Conservation (phyloP, 2,329 filamentous ascomycete genomes). For the Sporothrix brasiliensis region DNA sequence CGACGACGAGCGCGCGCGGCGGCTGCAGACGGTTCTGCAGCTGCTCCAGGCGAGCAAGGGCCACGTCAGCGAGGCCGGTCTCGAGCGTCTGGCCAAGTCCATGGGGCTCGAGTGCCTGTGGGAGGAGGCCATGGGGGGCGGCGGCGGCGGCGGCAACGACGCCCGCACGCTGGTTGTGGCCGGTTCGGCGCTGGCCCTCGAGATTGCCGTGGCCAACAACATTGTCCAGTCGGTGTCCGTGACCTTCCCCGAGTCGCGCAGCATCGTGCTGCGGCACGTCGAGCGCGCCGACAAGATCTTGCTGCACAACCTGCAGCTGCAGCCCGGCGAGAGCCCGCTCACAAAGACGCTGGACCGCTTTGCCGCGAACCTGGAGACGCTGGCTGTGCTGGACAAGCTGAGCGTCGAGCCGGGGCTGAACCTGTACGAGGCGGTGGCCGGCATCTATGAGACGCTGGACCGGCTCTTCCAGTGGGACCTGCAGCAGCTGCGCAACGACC, state of each 20-base stretch:
- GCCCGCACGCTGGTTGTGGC: slow-evolving; percentile 63
- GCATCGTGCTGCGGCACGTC: slow-evolving; percentile 62
- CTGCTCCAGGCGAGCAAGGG: slow-evolving; percentile 59
- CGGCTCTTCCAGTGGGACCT: slow-evolving; percentile 73
- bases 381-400: slow-evolving; percentile 71
- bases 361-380: slow-evolving; percentile 68
- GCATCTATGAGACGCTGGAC: slow-evolving; percentile 70
- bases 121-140: slow-evolving; percentile 56
- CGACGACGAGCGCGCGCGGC: slow-evolving; percentile 57
- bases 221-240: slow-evolving; percentile 65
- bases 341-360: slow-evolving; percentile 73
- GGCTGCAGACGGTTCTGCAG: slow-evolving; percentile 56
- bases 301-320: slow-evolving; percentile 63
- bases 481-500: slow-evolving; percentile 57
- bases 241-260: slow-evolving; percentile 62
- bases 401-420: slow-evolving; percentile 70
- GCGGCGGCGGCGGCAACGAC: slow-evolving; percentile 54
- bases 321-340: slow-evolving; percentile 62
- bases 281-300: slow-evolving; percentile 67
- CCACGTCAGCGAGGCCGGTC: slow-evolving; percentile 71
- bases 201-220: slow-evolving; percentile 64
- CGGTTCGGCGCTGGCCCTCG: slow-evolving; percentile 62
- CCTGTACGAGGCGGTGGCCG: slow-evolving; percentile 75
- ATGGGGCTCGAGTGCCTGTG: slow-evolving; percentile 67
- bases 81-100: slow-evolving; percentile 70